Conservation (phyloP, 108 stramenopile genomes). For the Nannochloropsis salina region DNA sequence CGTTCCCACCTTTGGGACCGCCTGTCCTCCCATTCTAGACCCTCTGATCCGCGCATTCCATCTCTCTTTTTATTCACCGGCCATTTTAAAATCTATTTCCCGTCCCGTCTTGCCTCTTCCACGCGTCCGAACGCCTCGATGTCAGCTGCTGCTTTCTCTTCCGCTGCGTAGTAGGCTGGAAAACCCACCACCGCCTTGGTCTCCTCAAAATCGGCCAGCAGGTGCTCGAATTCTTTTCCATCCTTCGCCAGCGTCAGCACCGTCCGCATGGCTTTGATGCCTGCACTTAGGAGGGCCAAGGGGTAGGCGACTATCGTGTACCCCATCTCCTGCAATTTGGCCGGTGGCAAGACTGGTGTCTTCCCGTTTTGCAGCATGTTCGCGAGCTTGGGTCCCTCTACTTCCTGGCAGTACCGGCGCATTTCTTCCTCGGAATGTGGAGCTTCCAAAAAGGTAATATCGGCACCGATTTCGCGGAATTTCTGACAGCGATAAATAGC, state of each 20-base stretch:
- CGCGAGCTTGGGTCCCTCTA: slow-evolving; percentile 83
- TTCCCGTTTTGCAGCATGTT: slow-evolving; percentile 89
- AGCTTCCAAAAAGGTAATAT: slow-evolving; percentile 84
- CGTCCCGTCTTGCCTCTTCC: no score
- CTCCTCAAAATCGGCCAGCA: slow-evolving; percentile 74
- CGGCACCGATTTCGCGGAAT: slow-evolving; percentile 82
- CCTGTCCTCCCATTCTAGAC: no score
- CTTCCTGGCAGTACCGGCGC: slow-evolving; percentile 69
- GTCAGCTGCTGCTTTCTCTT: not conserved
- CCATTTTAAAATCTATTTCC: no score
- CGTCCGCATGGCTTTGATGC: slow-evolving; percentile 81
- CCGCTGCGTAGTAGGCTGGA: slow-evolving; percentile 5
- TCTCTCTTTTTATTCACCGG: no score
- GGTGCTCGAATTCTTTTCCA: slow-evolving; percentile 71
- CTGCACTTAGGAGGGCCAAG: slow-evolving; percentile 78
- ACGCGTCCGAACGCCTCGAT: not conserved
- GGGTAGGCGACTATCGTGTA: slow-evolving; percentile 96
- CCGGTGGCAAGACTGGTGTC: slow-evolving; percentile 81
- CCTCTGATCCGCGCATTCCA: no score
- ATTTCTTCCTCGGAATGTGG: slow-evolving; percentile 47
- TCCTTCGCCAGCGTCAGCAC: slow-evolving; percentile 68
- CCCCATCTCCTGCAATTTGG: slow-evolving; percentile 68
- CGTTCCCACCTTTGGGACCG: no score
- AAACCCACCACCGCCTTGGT: not conserved
- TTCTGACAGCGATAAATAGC: slow-evolving; percentile 79